A percentile compares a stretch with the other conserved stretches of the same genome.
These are phyloP conservation scores for Trapa incisa DNA, from an alignment of 345 rosid genomes.

Conservation along the genomic window DNA sequence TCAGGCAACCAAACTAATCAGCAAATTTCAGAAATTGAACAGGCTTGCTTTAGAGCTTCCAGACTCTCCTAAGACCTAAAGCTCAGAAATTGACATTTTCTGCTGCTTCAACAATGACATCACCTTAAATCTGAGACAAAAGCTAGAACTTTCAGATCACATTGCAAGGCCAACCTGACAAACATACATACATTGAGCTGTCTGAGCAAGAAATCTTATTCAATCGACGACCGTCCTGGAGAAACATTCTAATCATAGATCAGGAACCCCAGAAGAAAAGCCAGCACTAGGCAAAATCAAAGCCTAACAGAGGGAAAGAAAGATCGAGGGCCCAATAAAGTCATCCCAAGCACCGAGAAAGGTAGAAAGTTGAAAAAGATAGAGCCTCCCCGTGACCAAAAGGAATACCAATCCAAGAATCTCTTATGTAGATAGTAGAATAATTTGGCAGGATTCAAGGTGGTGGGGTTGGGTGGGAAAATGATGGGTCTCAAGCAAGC, in stretches of 20 bases:
- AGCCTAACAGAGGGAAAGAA: neutral
- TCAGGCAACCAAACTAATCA: neutral
- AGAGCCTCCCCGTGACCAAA: neutral
- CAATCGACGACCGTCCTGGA: no score
- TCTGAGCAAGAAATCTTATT: neutral
- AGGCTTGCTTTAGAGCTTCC: neutral
- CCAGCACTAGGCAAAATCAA: neutral
- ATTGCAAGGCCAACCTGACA: neutral
- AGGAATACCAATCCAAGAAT: neutral
- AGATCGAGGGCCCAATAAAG: neutral
- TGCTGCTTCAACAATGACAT: neutral
- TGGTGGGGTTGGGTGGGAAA: constrained; percentile 1
- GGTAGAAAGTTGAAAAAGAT: neutral
- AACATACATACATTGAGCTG: neutral
- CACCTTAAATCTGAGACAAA: neutral
- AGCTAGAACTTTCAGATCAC: neutral
- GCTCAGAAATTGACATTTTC: neutral
- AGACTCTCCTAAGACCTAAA: neutral
- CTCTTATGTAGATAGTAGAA: neutral
- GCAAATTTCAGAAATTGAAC: neutral
- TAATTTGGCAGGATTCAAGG: constrained; percentile 1
- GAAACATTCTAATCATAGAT: neutral
- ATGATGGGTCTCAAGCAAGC: constrained; percentile 38
- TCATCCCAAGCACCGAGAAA: neutral
- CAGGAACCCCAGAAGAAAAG: neutral